A percentile compares a stretch with the other conserved stretches of the same genome.
phyloP scores from a whole-genome alignment of 306 rosid species.

The Bauhinia variegata region DNA sequence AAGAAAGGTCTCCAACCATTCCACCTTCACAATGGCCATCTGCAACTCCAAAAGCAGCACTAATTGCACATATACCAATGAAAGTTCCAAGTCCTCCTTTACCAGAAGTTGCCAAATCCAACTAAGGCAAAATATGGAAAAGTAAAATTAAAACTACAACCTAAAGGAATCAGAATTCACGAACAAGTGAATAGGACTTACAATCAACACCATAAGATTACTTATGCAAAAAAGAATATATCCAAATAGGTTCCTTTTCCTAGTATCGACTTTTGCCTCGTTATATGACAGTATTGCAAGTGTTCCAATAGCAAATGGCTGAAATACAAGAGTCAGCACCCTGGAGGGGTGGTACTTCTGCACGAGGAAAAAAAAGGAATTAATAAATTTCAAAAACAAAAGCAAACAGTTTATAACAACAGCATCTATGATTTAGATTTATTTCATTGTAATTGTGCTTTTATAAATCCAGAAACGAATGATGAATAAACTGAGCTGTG shows the following conservation, averaged over 20 bases:
- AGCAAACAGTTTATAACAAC: conserved; percentile 1
- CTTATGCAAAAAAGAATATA: conserved; percentile 63
- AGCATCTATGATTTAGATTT: background rate
- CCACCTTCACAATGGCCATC: conserved; percentile 92
- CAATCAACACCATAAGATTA: conserved; percentile 60
- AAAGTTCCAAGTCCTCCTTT: conserved; percentile 85
- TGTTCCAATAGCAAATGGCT: conserved; percentile 83
- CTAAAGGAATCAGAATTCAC: conserved; percentile 7
- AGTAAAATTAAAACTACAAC: background rate
- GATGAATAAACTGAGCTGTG: no score
- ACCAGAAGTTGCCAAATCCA: conserved; percentile 90
- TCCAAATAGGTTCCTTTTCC: conserved; percentile 69
- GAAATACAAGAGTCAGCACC: conserved; percentile 82
- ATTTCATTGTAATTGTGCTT: no score
- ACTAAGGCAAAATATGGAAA: conserved; percentile 46
- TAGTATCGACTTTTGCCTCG: conserved; percentile 70
- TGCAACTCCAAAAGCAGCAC: conserved; percentile 83
- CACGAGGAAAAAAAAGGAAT: conserved; percentile 27
- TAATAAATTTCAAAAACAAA: background rate
- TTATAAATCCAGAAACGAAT: no score
- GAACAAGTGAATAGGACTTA: conserved; percentile 40
- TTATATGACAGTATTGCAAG: conserved; percentile 54
- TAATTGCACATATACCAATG: conserved; percentile 66
- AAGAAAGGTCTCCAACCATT: conserved; percentile 91
- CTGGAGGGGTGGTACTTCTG: conserved; percentile 83